phyloP scores from a whole-genome alignment of 2,329 filamentous ascomycete species.

The Ramularia collo-cygni region DNA sequence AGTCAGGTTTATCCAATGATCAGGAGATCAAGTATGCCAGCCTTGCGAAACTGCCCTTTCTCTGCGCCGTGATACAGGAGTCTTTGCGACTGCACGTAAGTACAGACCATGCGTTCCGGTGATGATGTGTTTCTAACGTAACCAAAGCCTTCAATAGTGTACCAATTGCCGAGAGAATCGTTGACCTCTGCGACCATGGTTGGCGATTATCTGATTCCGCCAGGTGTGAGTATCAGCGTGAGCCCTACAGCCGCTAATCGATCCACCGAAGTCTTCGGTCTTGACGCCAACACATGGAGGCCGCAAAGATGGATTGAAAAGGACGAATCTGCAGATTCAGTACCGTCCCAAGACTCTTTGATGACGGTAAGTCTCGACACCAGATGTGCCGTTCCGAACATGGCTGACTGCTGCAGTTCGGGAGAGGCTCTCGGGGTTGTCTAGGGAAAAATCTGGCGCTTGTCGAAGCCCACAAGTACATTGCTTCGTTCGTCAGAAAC shows the following conservation, averaged over 20 bases:
- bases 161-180: constrained; percentile 1
- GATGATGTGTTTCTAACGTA: neutral
- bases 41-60: constrained; percentile 1
- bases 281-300: neutral
- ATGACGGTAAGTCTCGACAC: neutral
- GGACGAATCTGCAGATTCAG: neutral
- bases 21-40: neutral
- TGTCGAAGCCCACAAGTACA: constrained; percentile 1
- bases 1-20: neutral
- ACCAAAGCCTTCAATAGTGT: neutral
- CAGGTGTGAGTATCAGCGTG: neutral
- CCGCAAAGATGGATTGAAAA: neutral
- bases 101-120: neutral
- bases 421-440: constrained; percentile 1
- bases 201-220: neutral
- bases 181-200: neutral
- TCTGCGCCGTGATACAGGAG: neutral
- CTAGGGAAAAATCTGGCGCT: constrained; percentile 1
- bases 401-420: neutral
- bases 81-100: neutral
- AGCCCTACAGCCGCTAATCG: neutral
- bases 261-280: neutral
- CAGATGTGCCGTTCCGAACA: neutral
- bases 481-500: constrained; percentile 1
- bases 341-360: neutral